Base-by-base conservation (phyloP, 176 grass and related monocot species). In the Eragrostis curvula region DNA sequence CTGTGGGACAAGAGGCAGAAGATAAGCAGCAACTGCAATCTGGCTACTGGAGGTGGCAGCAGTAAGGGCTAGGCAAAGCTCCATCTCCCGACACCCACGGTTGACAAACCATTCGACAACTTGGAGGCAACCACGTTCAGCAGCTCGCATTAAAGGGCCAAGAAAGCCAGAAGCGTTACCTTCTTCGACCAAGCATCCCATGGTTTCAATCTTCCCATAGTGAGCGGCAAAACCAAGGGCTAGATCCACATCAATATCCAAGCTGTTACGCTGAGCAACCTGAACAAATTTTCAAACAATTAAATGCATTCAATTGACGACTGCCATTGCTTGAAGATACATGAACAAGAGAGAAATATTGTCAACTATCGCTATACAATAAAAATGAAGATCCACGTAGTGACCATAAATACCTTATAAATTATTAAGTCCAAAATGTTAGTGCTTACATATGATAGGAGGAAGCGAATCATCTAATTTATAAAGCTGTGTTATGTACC, bases 211-310 rank as follows among this genome's bases (percentile, higher is more conserved):
- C 63, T 99, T 99, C 45, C 77, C 85, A 36, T 93, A 99, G 87
- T 96, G 93, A 7, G 96, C 87, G 5, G 93, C 96, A 73, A 99
- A 99, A 56, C 89, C 93, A 83, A 96, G 85, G 27, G 96, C 96
- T 75, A 99, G 93, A 86, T 99, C 96, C 62, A 92, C 93, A 75
- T 99, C 96, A 44, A 99, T 89, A 85, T 99, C 93, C 87, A 99
- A 85, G 73, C 96, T 99, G 66, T 99, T 99, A 64, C 83, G 74
- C 77, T 94, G 96, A 86, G 93, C 93, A 90, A 99, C 90, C 96
- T 99, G 81, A 86, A 79, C 42, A 68, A 12, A 82, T 61, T 30
- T 68, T 60, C 40, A 90, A 79, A 77, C n/a, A 36, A 36, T 78
- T 41, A 78, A 78, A 79, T 78, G 57, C 14, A 51, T 86, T 48